Percentiles rank a stretch among this genome's conserved stretches.
Conservation (phyloP, 2,329 filamentous ascomycete species). For the Furcasterigmium furcatum region DNA sequence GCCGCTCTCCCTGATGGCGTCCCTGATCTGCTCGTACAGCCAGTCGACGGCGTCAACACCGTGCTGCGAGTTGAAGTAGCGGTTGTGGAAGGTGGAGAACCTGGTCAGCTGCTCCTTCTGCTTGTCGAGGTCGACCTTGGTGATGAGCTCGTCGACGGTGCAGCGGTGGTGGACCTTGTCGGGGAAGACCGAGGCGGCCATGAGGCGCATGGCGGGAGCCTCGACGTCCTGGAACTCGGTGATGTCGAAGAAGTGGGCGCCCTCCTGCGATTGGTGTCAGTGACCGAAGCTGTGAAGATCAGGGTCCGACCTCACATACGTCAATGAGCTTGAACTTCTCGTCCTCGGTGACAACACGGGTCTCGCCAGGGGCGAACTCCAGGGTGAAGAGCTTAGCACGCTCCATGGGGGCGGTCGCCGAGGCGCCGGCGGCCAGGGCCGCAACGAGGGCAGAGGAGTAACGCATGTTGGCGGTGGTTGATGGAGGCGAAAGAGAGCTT, state of each 20-base stretch:
- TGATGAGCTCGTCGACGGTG: conserved; percentile 11
- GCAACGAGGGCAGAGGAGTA: conserved; percentile 12
- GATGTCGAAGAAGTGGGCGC: conserved; percentile 19
- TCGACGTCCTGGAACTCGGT: conserved; percentile 14
- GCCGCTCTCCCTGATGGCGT: conserved; percentile 58
- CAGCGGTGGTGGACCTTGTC: conserved; percentile 12
- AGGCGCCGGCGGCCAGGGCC: conserved; percentile 12
- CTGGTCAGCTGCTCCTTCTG: conserved; percentile 32
- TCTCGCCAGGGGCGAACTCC: conserved; percentile 15
- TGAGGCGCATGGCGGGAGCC: conserved; percentile 3
- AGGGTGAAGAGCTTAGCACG: conserved; percentile 15
- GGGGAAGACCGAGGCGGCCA: conserved; percentile 14
- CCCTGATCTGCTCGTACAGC: conserved; percentile 64
- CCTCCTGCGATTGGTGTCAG: conserved; percentile 7
- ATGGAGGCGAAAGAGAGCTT: not conserved
- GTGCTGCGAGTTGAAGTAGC: conserved; percentile 62
- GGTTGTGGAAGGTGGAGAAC: conserved; percentile 64
- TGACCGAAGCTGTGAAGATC: not conserved
- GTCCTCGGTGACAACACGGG: conserved; percentile 18
- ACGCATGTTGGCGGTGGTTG: conserved; percentile 12
- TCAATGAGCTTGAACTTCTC: conserved; percentile 19
- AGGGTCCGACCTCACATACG: conserved; percentile 5
- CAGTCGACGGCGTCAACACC: conserved; percentile 73
- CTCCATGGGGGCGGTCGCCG: conserved; percentile 7
- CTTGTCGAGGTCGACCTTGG: conserved; percentile 8